Evolutionary conservation across 2,329 filamentous ascomycete species (phyloP), one percentile per base, ranked within the genome.

Genomic region (Dactylellina leptospora): DNA sequence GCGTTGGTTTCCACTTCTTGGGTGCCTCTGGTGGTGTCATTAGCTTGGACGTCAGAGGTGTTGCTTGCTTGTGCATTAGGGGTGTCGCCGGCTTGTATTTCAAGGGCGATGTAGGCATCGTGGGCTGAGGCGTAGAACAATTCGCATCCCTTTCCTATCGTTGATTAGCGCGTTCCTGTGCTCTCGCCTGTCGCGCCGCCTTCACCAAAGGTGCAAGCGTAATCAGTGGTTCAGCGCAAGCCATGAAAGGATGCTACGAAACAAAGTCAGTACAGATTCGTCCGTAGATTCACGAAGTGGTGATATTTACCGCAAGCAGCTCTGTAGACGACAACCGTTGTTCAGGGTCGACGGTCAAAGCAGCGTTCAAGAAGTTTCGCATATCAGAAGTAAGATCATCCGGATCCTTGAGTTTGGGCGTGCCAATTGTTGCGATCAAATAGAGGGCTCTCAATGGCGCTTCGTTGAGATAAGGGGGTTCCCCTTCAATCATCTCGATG

Each of bases 401-500:
- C 80, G 96, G 92, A 74, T 97, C 92, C 82, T 97, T 97, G 81
- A 99, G 96, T 58, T 89, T 85, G 1, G 95, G 95, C 13, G 95
- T 97, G 50, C 95, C 95, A 78, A 96, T 96, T 30, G 95, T 97
- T 59, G 95, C 95, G 79, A 99, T 99, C 76, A 99, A 82, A 85
- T 95, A 99, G 36, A 99, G 84, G 1, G 95, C 95, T 72, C 93
- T 88, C 22, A 99, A 84, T 3, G 95, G 95, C 36, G 92, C 96
- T 80, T 99, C 95, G 38, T 93, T 97, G 69, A 99, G 84, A 79
- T 97, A 99, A 22, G 95, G 95, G 10, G 95, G 95, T 80, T 97
- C 95, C 79, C 93, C 95, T 82, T 97, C 95, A 75, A 99, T 96
- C 95, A 99, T 99, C 81, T 99, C 95, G 78, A 99, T 97, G 5